Percentiles rank a stretch among this genome's conserved stretches.
Conservation (phyloP, 2,329 filamentous ascomycete species). For the Graphilbum sp. region DNA sequence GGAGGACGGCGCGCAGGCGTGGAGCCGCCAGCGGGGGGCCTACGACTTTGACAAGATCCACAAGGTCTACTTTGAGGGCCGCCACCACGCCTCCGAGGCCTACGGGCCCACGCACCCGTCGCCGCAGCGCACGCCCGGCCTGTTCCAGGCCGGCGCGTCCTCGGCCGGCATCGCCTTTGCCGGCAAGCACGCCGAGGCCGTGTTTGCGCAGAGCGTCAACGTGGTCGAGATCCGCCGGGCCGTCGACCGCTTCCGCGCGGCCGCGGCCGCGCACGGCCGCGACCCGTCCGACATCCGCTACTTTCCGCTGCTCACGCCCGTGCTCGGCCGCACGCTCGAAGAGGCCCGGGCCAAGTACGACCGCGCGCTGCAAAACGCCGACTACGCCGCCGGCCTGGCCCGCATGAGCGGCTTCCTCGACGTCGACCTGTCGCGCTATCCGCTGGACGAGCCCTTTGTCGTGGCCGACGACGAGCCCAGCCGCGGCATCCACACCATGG, state of each 20-base stretch:
- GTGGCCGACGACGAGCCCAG: background rate
- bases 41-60: too few species aligned
- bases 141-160: slow-evolving; percentile 12
- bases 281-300: slow-evolving; percentile 9
- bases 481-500: background rate
- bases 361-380: slow-evolving; percentile 7
- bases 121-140: slow-evolving; percentile 9
- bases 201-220: background rate
- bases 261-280: slow-evolving; percentile 4
- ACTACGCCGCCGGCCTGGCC: slow-evolving; percentile 10
- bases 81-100: too few species aligned
- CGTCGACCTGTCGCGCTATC: background rate
- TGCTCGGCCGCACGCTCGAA: slow-evolving; percentile 9
- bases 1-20: slow-evolving; percentile 4
- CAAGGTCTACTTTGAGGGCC: too few species aligned
- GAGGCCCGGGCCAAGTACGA: slow-evolving; percentile 12
- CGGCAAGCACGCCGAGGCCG: slow-evolving; percentile 10
- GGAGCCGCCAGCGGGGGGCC: too few species aligned
- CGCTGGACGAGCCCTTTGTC: background rate
- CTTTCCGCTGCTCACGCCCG: slow-evolving; percentile 9
- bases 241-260: background rate
- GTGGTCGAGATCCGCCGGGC: slow-evolving; percentile 4
- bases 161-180: slow-evolving; percentile 9
- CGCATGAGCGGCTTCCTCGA: background rate
- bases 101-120: too few species aligned